Evolutionary conservation across 306 rosid genomes (phyloP).

Genomic region (Prunus mongolica): DNA sequence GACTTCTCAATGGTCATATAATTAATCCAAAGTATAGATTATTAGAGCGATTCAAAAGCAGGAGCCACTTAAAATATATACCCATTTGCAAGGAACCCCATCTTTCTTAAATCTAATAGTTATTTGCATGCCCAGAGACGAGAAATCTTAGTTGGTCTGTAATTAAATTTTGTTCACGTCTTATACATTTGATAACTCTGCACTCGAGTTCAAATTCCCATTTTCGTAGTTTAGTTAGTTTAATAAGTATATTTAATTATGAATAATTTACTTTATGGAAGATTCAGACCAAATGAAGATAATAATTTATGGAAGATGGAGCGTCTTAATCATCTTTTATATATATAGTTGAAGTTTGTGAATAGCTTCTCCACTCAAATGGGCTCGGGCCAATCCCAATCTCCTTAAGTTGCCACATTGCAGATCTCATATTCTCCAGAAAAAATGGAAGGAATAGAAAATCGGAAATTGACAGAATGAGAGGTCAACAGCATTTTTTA

Average conservation of each 20-base stretch:
- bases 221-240: too few species aligned
- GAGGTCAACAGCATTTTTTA: too few species aligned
- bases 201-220: accelerated
- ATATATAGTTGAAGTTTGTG: neutral
- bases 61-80: neutral
- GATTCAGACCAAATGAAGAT: too few species aligned
- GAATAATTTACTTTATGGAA: too few species aligned
- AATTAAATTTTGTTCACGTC: too few species aligned
- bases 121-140: neutral
- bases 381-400: neutral
- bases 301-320: neutral
- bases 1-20: neutral
- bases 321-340: neutral
- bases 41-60: neutral
- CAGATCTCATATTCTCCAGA: too few species aligned
- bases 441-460: too few species aligned
- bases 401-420: too few species aligned
- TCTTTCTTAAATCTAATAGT: neutral
- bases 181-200: too few species aligned
- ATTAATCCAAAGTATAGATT: neutral
- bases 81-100: neutral
- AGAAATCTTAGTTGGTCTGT: too few species aligned
- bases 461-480: too few species aligned
- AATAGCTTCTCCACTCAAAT: neutral
- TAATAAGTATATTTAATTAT: too few species aligned